These are phyloP conservation scores for Saccharomyces mikatae DNA, from an alignment of 805 yeast species.

Conservation along the genomic window DNA sequence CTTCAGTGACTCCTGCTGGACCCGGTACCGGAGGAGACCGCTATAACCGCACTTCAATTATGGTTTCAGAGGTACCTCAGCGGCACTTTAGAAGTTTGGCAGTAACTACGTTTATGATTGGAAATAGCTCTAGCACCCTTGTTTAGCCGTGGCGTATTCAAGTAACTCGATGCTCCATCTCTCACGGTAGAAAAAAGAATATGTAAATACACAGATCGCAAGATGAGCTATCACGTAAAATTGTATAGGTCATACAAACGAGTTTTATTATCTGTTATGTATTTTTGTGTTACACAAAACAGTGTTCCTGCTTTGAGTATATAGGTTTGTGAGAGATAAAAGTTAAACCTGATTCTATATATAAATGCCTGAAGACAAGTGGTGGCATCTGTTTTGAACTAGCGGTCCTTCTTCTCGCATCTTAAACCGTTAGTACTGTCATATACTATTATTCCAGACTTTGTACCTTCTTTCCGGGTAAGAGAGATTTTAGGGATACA, in stretches of 20 bases:
- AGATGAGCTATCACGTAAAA: background rate
- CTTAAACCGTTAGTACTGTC: background rate
- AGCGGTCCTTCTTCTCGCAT: background rate
- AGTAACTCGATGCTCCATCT: background rate
- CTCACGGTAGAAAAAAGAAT: background rate
- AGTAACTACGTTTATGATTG: background rate
- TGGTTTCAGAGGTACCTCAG: background rate
- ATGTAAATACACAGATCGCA: background rate
- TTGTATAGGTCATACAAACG: too few species aligned
- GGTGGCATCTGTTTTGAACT: background rate
- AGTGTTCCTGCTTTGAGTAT: too few species aligned
- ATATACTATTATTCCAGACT: background rate
- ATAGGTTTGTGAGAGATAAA: too few species aligned
- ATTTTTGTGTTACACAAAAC: too few species aligned
- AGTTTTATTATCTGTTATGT: too few species aligned
- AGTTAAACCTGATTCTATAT: too few species aligned
- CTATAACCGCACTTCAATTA: background rate
- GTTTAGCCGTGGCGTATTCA: background rate
- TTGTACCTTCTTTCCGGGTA: background rate
- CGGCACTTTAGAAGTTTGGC: background rate
- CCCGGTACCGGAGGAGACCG: slow-evolving; percentile 1
- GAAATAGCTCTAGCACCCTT: background rate
- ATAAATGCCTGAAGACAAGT: background rate
- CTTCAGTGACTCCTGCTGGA: background rate
- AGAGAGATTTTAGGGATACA: background rate